Conservation (phyloP, 1,139 yeast genomes). For the Kodamaea arcana region DNA sequence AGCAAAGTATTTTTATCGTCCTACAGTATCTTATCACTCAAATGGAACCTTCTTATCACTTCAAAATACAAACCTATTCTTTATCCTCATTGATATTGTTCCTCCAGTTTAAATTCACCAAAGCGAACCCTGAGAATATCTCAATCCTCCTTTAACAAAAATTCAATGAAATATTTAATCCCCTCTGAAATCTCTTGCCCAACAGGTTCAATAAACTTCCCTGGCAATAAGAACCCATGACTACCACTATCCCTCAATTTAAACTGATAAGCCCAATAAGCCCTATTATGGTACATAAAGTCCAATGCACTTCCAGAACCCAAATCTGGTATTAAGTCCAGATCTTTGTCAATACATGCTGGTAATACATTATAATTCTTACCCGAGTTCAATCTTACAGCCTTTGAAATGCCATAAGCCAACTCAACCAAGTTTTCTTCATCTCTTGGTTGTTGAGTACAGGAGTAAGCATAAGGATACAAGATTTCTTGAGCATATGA, state of each 20-base stretch:
- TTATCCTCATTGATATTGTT: no score
- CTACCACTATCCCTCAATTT: slow-evolving; percentile 80
- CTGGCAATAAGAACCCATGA: slow-evolving; percentile 78
- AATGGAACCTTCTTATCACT: no score
- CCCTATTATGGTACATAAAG: slow-evolving; percentile 77
- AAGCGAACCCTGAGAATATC: no score
- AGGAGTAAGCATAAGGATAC: slow-evolving; percentile 79
- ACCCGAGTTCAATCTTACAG: slow-evolving; percentile 61
- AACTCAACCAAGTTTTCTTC: slow-evolving; percentile 75
- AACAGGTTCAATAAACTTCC: slow-evolving; percentile 66
- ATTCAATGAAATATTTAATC: slow-evolving; percentile 63
- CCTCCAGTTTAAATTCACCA: no score
- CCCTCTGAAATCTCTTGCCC: slow-evolving; percentile 73
- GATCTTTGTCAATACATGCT: slow-evolving; percentile 74
- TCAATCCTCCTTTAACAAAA: slow-evolving; percentile 45
- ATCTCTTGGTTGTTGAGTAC: slow-evolving; percentile 70
- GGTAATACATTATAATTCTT: slow-evolving; percentile 64
- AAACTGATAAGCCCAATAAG: slow-evolving; percentile 80
- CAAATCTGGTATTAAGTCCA: slow-evolving; percentile 64
- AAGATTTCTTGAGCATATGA: slow-evolving; percentile 81
- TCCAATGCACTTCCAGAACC: slow-evolving; percentile 83
- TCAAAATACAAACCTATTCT: no score
- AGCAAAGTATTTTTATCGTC: no score
- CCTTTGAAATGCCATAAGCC: slow-evolving; percentile 75
- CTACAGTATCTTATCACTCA: no score